These are phyloP conservation scores for Epichloe scottii DNA, from an alignment of 2,329 filamentous ascomycete genomes.

Conservation along the genomic window DNA sequence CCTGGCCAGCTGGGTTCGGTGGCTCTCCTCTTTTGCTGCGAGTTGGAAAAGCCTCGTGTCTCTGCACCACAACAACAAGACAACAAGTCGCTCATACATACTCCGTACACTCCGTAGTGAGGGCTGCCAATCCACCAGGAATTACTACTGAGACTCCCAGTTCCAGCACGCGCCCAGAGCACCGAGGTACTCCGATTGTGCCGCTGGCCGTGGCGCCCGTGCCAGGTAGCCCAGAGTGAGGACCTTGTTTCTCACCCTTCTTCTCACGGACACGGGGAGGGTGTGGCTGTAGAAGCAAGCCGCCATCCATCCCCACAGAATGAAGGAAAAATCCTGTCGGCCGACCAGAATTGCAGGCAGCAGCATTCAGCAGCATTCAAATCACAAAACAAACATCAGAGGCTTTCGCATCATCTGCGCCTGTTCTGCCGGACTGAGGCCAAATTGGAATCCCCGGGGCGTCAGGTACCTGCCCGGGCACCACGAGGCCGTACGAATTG, in stretches of 20 bases:
- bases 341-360: neutral
- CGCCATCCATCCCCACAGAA: neutral
- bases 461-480: neutral
- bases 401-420: neutral
- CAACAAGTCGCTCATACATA: constrained; percentile 3
- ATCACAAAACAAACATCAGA: no score
- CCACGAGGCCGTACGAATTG: neutral
- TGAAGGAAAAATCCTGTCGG: neutral
- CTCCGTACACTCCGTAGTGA: no score
- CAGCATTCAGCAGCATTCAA: neutral
- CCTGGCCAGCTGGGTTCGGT: neutral
- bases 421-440: neutral
- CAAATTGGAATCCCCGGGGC: neutral
- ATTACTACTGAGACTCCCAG: neutral
- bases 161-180: neutral
- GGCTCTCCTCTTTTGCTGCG: neutral
- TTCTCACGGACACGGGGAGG: neutral
- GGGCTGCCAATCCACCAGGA: neutral
- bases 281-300: neutral
- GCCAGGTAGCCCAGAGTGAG: neutral
- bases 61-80: neutral
- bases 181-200: constrained; percentile 1
- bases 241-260: neutral
- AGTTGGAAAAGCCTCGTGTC: no score
- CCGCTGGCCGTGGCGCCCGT: neutral